Percentiles rank a stretch among this genome's conserved stretches.
Evolutionary conservation across 768 basidiomycete species (phyloP).

Genomic region (Chalciporus sphaerocephalus): DNA sequence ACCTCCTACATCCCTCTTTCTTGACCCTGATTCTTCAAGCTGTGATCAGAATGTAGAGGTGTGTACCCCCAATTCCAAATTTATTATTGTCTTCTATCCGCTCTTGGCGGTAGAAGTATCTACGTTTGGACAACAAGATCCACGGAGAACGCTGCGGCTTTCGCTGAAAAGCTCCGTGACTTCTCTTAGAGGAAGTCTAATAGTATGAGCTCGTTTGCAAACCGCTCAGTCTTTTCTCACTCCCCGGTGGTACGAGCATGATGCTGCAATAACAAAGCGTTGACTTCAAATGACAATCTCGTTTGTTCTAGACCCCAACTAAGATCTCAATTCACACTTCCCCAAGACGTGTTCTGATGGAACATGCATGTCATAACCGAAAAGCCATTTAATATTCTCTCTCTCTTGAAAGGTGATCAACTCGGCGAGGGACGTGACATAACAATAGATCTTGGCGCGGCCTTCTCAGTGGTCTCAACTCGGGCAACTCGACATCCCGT

Average conservation of each 20-base stretch:
- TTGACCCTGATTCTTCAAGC: conserved; percentile 4
- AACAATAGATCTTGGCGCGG: background rate
- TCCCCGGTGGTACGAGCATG: background rate
- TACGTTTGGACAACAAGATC: background rate
- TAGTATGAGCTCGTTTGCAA: background rate
- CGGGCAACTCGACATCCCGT: background rate
- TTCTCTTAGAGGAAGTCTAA: background rate
- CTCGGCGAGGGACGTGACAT: background rate
- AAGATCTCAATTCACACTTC: background rate
- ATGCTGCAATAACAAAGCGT: too few relatives aligned
- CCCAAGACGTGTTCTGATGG: background rate
- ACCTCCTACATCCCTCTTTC: conserved; percentile 1
- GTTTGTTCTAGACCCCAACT: background rate
- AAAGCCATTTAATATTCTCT: background rate
- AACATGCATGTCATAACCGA: background rate
- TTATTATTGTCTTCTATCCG: background rate
- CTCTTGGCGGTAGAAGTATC: background rate
- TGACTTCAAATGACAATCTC: too few relatives aligned
- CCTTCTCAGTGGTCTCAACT: background rate
- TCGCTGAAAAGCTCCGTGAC: background rate
- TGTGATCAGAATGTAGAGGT: conserved; percentile 4
- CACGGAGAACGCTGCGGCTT: background rate
- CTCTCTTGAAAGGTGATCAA: background rate
- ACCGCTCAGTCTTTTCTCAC: background rate
- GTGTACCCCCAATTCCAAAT: background rate